Conservation (phyloP, 176 grass and related monocot genomes). For the Phragmites australis region DNA sequence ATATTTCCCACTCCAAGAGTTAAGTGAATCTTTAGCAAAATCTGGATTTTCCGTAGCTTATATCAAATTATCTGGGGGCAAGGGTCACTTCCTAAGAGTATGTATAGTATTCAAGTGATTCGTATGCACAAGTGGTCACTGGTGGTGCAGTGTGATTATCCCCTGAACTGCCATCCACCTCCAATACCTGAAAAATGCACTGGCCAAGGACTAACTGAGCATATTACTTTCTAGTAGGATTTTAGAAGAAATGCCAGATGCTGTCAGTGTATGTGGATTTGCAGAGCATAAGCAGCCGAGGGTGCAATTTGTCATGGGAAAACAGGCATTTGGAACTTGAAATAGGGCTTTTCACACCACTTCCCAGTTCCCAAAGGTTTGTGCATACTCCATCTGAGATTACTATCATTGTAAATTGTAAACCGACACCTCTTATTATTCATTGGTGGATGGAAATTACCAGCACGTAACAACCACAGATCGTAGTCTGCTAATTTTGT, state of each 20-base stretch:
- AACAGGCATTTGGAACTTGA: not conserved
- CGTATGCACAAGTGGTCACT: not conserved
- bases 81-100: not conserved
- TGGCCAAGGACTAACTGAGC: not conserved
- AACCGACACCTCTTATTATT: not conserved
- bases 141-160: not conserved
- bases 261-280: not conserved
- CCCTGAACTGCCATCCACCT: not conserved
- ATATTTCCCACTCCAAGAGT: not conserved
- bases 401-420: conserved; percentile 10
- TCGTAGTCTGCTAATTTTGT: not conserved
- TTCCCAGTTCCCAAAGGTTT: conserved; percentile 5
- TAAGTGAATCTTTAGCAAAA: not conserved
- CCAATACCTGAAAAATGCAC: not conserved
- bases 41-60: not conserved
- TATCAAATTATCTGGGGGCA: not conserved
- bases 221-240: not conserved
- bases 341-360: conserved; percentile 10
- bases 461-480: not conserved
- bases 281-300: not conserved
- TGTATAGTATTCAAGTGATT: not conserved
- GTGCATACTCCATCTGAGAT: not conserved
- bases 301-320: not conserved
- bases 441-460: conserved; percentile 3
- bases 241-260: not conserved